Evolutionary conservation across 2,329 filamentous ascomycete species (phyloP).

Genomic region (Trichoderma sp.): DNA sequence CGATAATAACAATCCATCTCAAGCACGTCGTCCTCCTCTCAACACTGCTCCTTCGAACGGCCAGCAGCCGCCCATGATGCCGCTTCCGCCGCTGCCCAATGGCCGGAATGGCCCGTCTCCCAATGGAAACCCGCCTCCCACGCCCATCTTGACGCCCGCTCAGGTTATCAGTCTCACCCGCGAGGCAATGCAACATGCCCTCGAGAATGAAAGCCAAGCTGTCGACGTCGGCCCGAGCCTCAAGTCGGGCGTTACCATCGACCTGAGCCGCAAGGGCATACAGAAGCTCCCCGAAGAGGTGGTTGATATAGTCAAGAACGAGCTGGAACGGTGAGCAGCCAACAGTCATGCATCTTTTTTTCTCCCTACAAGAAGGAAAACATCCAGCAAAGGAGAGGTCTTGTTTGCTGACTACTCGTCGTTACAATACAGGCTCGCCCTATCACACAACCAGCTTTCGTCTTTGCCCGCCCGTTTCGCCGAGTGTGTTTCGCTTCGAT

Average conservation of each 20-base stretch:
- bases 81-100: constrained; percentile 45
- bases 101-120: constrained; percentile 46
- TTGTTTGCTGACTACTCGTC: constrained; percentile 12
- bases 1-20: constrained; percentile 43
- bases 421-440: constrained; percentile 57
- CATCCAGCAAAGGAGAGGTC: neutral
- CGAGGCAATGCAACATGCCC: constrained; percentile 64
- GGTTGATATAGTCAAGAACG: constrained; percentile 70
- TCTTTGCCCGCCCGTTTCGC: constrained; percentile 68
- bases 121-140: constrained; percentile 46
- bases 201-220: constrained; percentile 63
- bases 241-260: constrained; percentile 72
- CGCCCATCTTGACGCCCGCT: constrained; percentile 53
- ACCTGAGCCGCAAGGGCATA: constrained; percentile 73
- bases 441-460: constrained; percentile 75
- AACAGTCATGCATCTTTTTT: neutral
- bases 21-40: constrained; percentile 39
- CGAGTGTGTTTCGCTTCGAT: constrained; percentile 74
- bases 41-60: constrained; percentile 41
- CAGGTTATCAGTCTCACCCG: constrained; percentile 65
- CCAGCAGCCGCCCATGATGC: constrained; percentile 37
- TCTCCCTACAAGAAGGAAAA: neutral
- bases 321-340: constrained; percentile 63
- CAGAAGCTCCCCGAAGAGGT: constrained; percentile 69
- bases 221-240: constrained; percentile 58